Percentiles rank a stretch among this genome's conserved stretches.
Evolutionary conservation across 352 stramenopile genomes (phyloP).

Genomic region (Aphanomyces astaci): DNA sequence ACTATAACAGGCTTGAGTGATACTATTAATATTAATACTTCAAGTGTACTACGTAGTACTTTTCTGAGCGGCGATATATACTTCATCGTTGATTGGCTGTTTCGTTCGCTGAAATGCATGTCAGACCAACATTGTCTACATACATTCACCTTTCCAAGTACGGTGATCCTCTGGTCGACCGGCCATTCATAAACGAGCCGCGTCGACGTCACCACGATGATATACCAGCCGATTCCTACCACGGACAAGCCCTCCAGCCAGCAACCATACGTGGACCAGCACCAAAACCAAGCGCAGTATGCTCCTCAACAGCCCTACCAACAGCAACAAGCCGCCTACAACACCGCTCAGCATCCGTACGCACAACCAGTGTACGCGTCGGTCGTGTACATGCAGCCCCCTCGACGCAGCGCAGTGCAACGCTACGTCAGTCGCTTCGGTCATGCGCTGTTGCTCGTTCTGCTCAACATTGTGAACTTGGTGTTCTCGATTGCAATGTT

Average conservation of each 20-base stretch:
- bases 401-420: not conserved
- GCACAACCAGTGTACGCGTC: slow-evolving; percentile 1
- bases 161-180: too few species aligned
- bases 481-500: not conserved
- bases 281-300: not conserved
- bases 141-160: too few species aligned
- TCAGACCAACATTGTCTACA: not conserved
- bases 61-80: too few species aligned
- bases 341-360: not conserved
- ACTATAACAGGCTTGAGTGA: too few species aligned
- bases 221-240: not conserved
- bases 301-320: not conserved
- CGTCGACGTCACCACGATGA: too few species aligned
- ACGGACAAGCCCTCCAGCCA: not conserved
- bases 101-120: not conserved
- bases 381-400: not conserved
- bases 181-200: too few species aligned
- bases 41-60: too few species aligned
- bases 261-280: not conserved
- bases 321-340: too few species aligned
- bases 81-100: too few species aligned
- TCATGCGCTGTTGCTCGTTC: not conserved
- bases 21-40: too few species aligned
- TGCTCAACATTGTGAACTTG: slow-evolving; percentile 7
- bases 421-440: not conserved